Evolutionary conservation across 805 yeast species (phyloP).

Genomic region (Metschnikowia shivogae): DNA sequence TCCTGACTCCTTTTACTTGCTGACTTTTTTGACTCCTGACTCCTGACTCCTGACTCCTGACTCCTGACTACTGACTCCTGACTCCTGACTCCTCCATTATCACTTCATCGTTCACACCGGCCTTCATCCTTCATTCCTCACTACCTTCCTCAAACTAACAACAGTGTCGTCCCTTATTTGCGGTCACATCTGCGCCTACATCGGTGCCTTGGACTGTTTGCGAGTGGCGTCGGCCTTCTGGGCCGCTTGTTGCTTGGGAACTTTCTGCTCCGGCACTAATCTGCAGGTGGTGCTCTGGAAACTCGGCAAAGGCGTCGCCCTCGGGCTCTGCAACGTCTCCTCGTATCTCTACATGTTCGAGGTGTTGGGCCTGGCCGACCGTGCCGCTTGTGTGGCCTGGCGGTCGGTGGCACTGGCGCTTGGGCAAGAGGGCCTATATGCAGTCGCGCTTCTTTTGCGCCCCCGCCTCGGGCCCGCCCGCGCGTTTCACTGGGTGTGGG

Average conservation of each 20-base stretch:
- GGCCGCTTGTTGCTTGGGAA: constrained; percentile 26
- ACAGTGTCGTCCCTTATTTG: constrained; percentile 29
- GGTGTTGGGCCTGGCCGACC: constrained; percentile 18
- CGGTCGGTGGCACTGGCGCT: constrained; percentile 3
- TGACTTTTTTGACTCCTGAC: too few relatives aligned
- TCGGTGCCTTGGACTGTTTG: constrained; percentile 26
- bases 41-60: too few relatives aligned
- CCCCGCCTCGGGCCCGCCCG: neutral
- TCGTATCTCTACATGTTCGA: constrained; percentile 33
- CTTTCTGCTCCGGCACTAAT: constrained; percentile 23
- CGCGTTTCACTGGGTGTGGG: constrained; percentile 13
- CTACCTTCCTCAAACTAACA: constrained; percentile 11
- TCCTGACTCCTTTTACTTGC: too few relatives aligned
- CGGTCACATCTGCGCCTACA: constrained; percentile 25
- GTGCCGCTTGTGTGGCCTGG: constrained; percentile 19
- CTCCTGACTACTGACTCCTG: too few relatives aligned
- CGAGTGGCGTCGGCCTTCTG: constrained; percentile 25
- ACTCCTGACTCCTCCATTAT: too few relatives aligned
- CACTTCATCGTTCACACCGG: too few relatives aligned
- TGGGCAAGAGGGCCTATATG: constrained; percentile 8
- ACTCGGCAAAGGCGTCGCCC: constrained; percentile 27
- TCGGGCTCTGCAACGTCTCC: constrained; percentile 30
- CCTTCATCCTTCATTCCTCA: too few relatives aligned
- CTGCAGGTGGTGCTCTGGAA: constrained; percentile 26
- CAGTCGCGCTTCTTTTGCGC: constrained; percentile 4